Evolutionary conservation across 331 rosid genomes (phyloP).

Genomic region (Rosa hybrid): DNA sequence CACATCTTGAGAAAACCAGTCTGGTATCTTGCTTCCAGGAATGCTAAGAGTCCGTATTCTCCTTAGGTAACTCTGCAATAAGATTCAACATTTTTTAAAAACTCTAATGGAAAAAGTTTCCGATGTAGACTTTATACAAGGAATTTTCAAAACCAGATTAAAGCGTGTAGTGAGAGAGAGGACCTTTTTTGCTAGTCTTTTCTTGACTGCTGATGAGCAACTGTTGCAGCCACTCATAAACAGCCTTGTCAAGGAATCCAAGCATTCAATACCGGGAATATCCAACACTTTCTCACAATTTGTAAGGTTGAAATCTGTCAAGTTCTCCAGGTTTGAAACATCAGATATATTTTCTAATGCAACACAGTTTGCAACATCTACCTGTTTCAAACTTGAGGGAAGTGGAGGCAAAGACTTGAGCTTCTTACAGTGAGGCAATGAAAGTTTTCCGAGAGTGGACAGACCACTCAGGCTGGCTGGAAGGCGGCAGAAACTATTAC

Average conservation of each 20-base stretch:
- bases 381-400: conserved; percentile 56
- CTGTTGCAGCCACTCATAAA: conserved; percentile 47
- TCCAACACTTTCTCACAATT: conserved; percentile 49
- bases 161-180: background rate
- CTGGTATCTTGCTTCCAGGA: conserved; percentile 62
- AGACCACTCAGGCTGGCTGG: conserved; percentile 58
- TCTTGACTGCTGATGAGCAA: conserved; percentile 41
- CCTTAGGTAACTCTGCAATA: conserved; percentile 52
- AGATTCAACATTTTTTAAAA: too few species aligned
- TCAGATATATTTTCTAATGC: conserved; percentile 45
- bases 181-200: conserved; percentile 57
- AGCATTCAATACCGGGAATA: conserved; percentile 66
- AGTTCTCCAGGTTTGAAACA: conserved; percentile 24
- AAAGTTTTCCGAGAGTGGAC: conserved; percentile 39
- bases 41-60: conserved; percentile 47
- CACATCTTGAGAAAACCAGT: conserved; percentile 45
- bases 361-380: conserved; percentile 47
- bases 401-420: conserved; percentile 58
- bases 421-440: conserved; percentile 35
- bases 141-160: too few species aligned
- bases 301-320: conserved; percentile 49
- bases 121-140: too few species aligned
- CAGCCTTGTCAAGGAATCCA: conserved; percentile 56
- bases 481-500: conserved; percentile 51
- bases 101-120: too few species aligned